A percentile compares a stretch with the other conserved stretches of the same genome.
phyloP scores from a whole-genome alignment of 2,329 filamentous ascomycete species.

The Cercospora sp. region DNA sequence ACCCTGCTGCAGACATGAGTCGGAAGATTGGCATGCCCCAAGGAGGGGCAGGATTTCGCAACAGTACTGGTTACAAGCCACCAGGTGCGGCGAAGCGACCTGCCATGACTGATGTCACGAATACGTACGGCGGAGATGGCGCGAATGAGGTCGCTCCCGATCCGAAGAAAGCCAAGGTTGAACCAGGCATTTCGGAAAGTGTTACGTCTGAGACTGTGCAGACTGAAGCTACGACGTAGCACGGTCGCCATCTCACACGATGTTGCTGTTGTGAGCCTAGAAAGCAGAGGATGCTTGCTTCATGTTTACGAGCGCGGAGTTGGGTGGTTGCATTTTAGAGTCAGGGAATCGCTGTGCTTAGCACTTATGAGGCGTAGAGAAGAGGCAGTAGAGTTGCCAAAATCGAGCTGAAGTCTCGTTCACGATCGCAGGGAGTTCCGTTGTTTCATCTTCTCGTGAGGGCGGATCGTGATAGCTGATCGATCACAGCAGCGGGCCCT shows the following conservation, averaged over 20 bases:
- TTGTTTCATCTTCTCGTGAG: neutral
- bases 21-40: conserved; percentile 53
- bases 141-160: conserved; percentile 42
- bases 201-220: neutral
- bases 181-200: conserved; percentile 18
- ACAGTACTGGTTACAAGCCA: conserved; percentile 49
- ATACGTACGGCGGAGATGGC: conserved; percentile 40
- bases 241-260: too few relatives aligned
- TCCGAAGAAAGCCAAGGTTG: conserved; percentile 45
- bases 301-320: conserved; percentile 14
- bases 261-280: neutral
- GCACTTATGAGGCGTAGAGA: neutral
- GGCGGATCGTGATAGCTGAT: neutral
- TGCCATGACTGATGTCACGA: conserved; percentile 50
- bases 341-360: neutral
- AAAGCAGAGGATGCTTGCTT: neutral
- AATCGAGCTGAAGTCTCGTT: neutral
- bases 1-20: conserved; percentile 50
- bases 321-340: conserved; percentile 4
- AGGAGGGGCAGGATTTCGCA: conserved; percentile 41
- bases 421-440: neutral
- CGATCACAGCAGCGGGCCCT: neutral
- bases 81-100: conserved; percentile 41
- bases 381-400: neutral
- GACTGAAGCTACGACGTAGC: neutral